Conservation (phyloP, 371 early-diverging fungal genomes). For the Syncephalis plumigaleata region DNA sequence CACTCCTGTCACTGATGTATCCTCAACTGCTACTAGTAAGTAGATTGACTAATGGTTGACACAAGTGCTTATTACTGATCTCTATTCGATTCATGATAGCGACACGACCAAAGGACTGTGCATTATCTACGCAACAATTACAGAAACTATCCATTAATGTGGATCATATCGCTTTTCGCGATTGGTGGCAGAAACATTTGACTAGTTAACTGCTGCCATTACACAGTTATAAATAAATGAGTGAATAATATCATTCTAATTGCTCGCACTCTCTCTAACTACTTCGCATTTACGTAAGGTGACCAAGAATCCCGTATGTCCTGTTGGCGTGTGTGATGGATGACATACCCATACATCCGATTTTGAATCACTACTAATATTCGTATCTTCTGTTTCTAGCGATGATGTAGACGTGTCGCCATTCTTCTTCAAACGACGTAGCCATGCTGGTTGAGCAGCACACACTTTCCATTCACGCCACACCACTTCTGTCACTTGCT, state of each 20-base stretch:
- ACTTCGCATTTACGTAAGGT: constrained; percentile 23
- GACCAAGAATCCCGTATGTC: constrained; percentile 45
- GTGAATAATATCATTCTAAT: constrained; percentile 3
- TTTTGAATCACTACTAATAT: constrained; percentile 12
- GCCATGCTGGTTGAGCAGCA: constrained; percentile 12
- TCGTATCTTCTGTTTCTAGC: constrained; percentile 10
- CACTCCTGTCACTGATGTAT: constrained; percentile 12
- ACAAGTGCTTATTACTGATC: neutral
- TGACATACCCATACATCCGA: constrained; percentile 36
- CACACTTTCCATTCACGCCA: constrained; percentile 58
- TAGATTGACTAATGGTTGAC: neutral
- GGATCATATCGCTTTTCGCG: constrained; percentile 25
- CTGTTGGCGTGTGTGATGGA: constrained; percentile 28
- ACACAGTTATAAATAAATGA: too few relatives aligned
- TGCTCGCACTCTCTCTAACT: constrained; percentile 13
- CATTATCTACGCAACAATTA: constrained; percentile 35
- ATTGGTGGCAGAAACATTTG: constrained; percentile 30
- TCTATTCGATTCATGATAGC: constrained; percentile 10
- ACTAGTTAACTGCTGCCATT: constrained; percentile 9
- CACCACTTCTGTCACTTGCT: constrained; percentile 37
- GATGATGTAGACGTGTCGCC: constrained; percentile 13
- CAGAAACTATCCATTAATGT: constrained; percentile 28
- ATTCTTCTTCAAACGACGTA: neutral
- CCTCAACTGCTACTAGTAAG: constrained; percentile 21
- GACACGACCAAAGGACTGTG: constrained; percentile 40